These are phyloP conservation scores for Boletus tylopilopsis DNA, from an alignment of 768 basidiomycete species.

Conservation along the genomic window DNA sequence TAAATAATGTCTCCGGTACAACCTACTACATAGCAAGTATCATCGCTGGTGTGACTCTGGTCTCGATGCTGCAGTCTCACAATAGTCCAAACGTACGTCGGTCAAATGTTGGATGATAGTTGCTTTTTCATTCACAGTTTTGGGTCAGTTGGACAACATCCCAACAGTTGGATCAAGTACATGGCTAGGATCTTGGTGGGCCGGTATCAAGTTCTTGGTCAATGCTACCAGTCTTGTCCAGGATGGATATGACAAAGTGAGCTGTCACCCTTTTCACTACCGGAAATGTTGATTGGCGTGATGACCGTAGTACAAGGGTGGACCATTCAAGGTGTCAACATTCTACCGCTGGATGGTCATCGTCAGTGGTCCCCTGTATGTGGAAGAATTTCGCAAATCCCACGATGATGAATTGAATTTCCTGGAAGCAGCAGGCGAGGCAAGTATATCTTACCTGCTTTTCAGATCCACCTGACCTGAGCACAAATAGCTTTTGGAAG, in stretches of 20 bases:
- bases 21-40: neutral
- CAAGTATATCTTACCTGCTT: neutral
- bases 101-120: too few relatives aligned
- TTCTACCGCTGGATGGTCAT: slow-evolving; percentile 39
- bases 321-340: slow-evolving; percentile 30
- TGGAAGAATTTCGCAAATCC: slow-evolving; percentile 40
- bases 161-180: slow-evolving; percentile 29
- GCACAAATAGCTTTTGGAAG: slow-evolving; percentile 31
- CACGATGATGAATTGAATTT: slow-evolving; percentile 39
- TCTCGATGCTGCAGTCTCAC: neutral
- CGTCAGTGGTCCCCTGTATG: slow-evolving; percentile 24
- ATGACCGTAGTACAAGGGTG: slow-evolving; percentile 25
- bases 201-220: slow-evolving; percentile 14
- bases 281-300: neutral
- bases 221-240: slow-evolving; percentile 25
- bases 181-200: slow-evolving; percentile 29
- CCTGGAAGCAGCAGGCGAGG: slow-evolving; percentile 17
- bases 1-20: neutral
- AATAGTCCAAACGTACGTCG: slow-evolving; percentile 1
- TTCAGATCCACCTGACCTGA: neutral
- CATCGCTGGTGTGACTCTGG: neutral
- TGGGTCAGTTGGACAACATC: slow-evolving; percentile 24
- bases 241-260: slow-evolving; percentile 33
- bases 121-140: neutral
- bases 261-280: neutral